A percentile compares a stretch with the other conserved stretches of the same genome.
Conservation (phyloP, 2,329 filamentous ascomycete species). For the Apiospora saccharicola region DNA sequence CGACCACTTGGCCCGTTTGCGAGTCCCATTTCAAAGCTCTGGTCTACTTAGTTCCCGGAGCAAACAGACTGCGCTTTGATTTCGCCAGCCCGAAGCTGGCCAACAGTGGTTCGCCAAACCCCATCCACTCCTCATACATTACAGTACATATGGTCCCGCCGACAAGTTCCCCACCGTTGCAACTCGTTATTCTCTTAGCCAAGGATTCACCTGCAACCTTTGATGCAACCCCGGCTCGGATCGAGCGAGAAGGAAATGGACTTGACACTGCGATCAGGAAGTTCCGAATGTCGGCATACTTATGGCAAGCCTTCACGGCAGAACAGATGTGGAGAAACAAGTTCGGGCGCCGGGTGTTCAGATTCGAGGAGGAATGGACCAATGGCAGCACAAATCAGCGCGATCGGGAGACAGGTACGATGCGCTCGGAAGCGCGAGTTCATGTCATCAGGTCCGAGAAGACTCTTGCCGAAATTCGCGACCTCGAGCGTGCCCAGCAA, state of each 20-base stretch:
- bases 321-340: constrained; percentile 95
- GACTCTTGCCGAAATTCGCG: constrained; percentile 83
- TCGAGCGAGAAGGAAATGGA: constrained; percentile 81
- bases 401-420: constrained; percentile 73
- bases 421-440: constrained; percentile 90
- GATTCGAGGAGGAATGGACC: constrained; percentile 96
- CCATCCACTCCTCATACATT: constrained; percentile 79
- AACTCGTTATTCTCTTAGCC: constrained; percentile 86
- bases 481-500: constrained; percentile 81
- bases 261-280: constrained; percentile 84
- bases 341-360: constrained; percentile 84
- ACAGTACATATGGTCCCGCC: constrained; percentile 87
- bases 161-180: constrained; percentile 80
- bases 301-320: constrained; percentile 97
- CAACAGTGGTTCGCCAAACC: constrained; percentile 70
- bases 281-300: constrained; percentile 92
- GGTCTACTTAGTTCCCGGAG: constrained; percentile 88
- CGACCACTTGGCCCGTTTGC: constrained; percentile 85
- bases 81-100: constrained; percentile 85
- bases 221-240: constrained; percentile 79
- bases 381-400: constrained; percentile 79
- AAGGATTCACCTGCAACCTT: constrained; percentile 89
- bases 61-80: constrained; percentile 87
- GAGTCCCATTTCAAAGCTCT: constrained; percentile 92
- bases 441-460: constrained; percentile 85